Percentiles rank a stretch among this genome's conserved stretches.
Evolutionary conservation across 2,329 filamentous ascomycete species (phyloP).

Genomic region (Dactylonectria macrodidyma): DNA sequence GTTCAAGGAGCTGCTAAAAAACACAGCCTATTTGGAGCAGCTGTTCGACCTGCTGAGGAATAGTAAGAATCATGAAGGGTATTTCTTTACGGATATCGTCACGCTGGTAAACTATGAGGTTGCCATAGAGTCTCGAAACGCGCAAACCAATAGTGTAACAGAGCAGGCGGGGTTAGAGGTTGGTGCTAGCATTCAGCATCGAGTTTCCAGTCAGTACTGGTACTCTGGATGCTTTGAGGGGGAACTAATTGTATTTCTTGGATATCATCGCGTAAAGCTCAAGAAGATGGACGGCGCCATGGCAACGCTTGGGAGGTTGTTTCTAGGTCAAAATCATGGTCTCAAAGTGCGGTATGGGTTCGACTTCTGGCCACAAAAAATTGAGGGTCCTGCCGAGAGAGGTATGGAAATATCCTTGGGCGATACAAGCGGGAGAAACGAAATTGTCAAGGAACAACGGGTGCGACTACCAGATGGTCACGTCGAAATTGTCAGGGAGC

Average conservation of each 20-base stretch:
- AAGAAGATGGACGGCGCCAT: constrained; percentile 3
- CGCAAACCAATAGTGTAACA: constrained; percentile 2
- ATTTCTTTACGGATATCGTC: neutral
- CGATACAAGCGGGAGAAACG: constrained; percentile 1
- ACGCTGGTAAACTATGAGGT: constrained; percentile 3
- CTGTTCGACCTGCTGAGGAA: neutral
- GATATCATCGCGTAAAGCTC: neutral
- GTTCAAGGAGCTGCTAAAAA: neutral
- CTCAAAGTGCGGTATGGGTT: constrained; percentile 1
- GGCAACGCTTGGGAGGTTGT: constrained; percentile 1
- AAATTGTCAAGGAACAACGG: neutral
- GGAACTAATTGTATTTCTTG: neutral
- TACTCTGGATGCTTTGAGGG: neutral
- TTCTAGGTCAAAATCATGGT: neutral
- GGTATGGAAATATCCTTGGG: constrained; percentile 5
- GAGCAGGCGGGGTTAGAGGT: neutral
- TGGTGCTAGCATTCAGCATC: neutral
- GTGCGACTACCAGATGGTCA: neutral
- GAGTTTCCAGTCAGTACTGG: neutral
- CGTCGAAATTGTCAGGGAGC: constrained; percentile 1
- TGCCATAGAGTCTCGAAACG: constrained; percentile 1
- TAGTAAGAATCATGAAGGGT: constrained; percentile 3
- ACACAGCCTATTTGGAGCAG: neutral
- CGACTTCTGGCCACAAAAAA: constrained; percentile 1
- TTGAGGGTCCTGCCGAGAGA: neutral